Percentiles rank a stretch among this genome's conserved stretches.
These are phyloP conservation scores for Polyporus arcularius DNA, from an alignment of 768 basidiomycete species.

Conservation along the genomic window DNA sequence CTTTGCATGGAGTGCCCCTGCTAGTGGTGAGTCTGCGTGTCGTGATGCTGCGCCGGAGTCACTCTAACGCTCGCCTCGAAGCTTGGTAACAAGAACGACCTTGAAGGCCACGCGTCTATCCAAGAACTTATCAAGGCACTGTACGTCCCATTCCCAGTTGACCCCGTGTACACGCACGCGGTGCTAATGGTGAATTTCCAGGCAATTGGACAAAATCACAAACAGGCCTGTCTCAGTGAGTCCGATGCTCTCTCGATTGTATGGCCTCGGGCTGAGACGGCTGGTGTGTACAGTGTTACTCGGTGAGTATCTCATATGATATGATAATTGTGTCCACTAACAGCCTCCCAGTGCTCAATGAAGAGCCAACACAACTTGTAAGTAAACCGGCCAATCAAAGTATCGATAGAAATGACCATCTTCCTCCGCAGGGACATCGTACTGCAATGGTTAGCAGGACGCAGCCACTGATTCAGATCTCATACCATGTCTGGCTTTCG, in stretches of 20 bases:
- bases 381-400: slow-evolving; percentile 27
- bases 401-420: slow-evolving; percentile 6
- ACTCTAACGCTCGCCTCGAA: slow-evolving; percentile 28
- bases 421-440: slow-evolving; percentile 68
- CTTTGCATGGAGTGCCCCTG: slow-evolving; percentile 70
- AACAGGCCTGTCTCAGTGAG: slow-evolving; percentile 85
- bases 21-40: slow-evolving; percentile 63
- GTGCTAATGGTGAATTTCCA: slow-evolving; percentile 26
- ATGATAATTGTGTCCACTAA: not conserved
- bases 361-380: slow-evolving; percentile 93
- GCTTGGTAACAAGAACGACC: slow-evolving; percentile 94
- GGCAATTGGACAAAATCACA: slow-evolving; percentile 78
- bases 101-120: slow-evolving; percentile 72
- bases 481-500: not conserved
- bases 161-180: not conserved
- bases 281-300: slow-evolving; percentile 62
- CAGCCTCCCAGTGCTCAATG: slow-evolving; percentile 78
- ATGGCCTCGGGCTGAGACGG: not conserved
- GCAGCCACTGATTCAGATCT: slow-evolving; percentile 53
- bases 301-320: slow-evolving; percentile 45
- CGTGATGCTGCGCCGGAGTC: not conserved
- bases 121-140: slow-evolving; percentile 81
- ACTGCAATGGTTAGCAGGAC: slow-evolving; percentile 80
- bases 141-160: slow-evolving; percentile 41
- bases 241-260: slow-evolving; percentile 13